These are phyloP conservation scores for Clavulina sp. DNA, from an alignment of 768 basidiomycete genomes.

Conservation along the genomic window DNA sequence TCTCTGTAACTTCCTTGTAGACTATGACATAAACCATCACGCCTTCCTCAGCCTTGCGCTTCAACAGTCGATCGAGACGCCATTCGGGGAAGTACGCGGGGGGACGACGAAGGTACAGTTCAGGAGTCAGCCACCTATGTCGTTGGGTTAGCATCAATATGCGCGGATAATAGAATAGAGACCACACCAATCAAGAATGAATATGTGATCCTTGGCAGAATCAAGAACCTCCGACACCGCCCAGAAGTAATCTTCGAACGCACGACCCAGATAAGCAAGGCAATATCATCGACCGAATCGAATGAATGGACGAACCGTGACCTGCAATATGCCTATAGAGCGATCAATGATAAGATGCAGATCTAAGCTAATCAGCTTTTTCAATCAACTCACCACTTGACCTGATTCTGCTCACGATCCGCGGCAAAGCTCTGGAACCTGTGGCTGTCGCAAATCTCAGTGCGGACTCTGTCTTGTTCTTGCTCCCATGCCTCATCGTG, in stretches of 20 bases:
- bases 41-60: constrained; percentile 80
- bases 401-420: constrained; percentile 46
- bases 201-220: constrained; percentile 61
- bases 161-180: constrained; percentile 19
- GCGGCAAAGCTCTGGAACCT: constrained; percentile 74
- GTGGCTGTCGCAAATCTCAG: constrained; percentile 59
- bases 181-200: constrained; percentile 63
- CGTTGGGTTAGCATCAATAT: no score
- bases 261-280: not conserved
- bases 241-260: constrained; percentile 61
- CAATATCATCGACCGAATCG: constrained; percentile 19
- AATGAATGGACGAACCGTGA: constrained; percentile 46
- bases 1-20: constrained; percentile 92
- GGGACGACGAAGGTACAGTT: constrained; percentile 85
- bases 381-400: constrained; percentile 62
- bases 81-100: constrained; percentile 72
- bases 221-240: constrained; percentile 84
- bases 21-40: constrained; percentile 84
- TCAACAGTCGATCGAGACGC: constrained; percentile 69
- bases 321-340: constrained; percentile 67
- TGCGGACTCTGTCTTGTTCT: constrained; percentile 48
- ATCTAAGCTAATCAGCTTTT: not conserved
- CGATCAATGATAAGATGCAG: not conserved
- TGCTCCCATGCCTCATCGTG: constrained; percentile 67
- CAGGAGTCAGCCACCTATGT: constrained; percentile 95